These are phyloP conservation scores for Gracilaria gracilis DNA, from an alignment of 23 red algal species.

Conservation along the genomic window DNA sequence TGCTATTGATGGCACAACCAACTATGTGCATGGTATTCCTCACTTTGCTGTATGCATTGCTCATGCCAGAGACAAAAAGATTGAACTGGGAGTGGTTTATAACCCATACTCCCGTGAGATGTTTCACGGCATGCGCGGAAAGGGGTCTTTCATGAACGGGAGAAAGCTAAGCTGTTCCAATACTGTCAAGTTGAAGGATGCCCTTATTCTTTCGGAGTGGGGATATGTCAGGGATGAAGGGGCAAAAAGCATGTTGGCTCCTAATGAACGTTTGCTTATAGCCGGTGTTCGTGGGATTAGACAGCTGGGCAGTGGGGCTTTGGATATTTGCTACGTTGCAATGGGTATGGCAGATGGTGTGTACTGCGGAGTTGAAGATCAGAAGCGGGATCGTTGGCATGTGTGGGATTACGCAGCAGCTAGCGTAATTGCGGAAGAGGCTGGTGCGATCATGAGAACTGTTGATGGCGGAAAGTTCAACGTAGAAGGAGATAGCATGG, in stretches of 20 bases:
- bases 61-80: conserved; percentile 47
- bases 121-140: conserved; percentile 70
- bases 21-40: conserved; percentile 88
- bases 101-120: conserved; percentile 78
- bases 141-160: conserved; percentile 88
- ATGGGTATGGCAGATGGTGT: conserved; percentile 83
- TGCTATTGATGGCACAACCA: conserved; percentile 97
- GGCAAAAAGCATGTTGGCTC: conserved; percentile 73
- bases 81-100: conserved; percentile 90
- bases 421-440: conserved; percentile 88
- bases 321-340: conserved; percentile 95
- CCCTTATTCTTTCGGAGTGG: conserved; percentile 84
- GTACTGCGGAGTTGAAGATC: conserved; percentile 74
- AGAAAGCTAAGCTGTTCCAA: conserved; percentile 41
- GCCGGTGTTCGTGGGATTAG: conserved; percentile 67
- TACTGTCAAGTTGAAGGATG: conserved; percentile 61
- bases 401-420: conserved; percentile 96
- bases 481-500: conserved; percentile 61
- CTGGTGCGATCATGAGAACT: conserved; percentile 76
- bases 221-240: conserved; percentile 85
- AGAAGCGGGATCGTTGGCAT: conserved; percentile 70
- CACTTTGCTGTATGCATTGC: conserved; percentile 85
- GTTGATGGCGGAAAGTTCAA: conserved; percentile 49
- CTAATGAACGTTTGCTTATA: conserved; percentile 58
- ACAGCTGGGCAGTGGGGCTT: conserved; percentile 75